Percentiles rank a stretch among this genome's conserved stretches.
Evolutionary conservation across 2,329 filamentous ascomycete species (phyloP).

Genomic region (Ceratocystis cacaofunesta): DNA sequence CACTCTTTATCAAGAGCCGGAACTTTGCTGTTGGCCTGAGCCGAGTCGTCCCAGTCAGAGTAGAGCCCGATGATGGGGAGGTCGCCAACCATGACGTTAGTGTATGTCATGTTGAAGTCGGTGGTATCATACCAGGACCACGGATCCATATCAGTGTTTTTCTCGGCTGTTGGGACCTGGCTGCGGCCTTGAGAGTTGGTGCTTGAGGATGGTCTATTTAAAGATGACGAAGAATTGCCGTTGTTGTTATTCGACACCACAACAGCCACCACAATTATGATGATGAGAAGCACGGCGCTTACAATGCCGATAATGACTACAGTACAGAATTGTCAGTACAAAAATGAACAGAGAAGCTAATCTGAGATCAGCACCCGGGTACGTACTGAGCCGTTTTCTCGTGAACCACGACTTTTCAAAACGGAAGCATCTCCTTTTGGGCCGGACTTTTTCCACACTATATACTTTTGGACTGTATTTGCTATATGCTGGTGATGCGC

Average conservation of each 20-base stretch:
- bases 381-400: constrained; percentile 31
- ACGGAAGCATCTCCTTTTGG: constrained; percentile 34
- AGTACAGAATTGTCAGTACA: constrained; percentile 25
- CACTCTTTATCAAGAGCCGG: constrained; percentile 63
- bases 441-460: constrained; percentile 30
- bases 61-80: constrained; percentile 85
- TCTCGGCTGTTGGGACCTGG: constrained; percentile 49
- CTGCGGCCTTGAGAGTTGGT: constrained; percentile 31
- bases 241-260: constrained; percentile 48
- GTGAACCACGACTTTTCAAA: constrained; percentile 35
- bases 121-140: constrained; percentile 81
- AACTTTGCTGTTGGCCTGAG: constrained; percentile 62
- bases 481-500: constrained; percentile 33
- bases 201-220: neutral
- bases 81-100: constrained; percentile 65
- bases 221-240: constrained; percentile 23
- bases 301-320: constrained; percentile 43
- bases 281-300: constrained; percentile 41
- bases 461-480: constrained; percentile 32
- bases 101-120: constrained; percentile 92
- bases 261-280: constrained; percentile 54
- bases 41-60: constrained; percentile 71
- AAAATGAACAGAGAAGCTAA: neutral
- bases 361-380: constrained; percentile 5
- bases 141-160: constrained; percentile 69